Evolutionary conservation across 192 early-diverging fungal species (phyloP).

Genomic region (Backusella sp.): DNA sequence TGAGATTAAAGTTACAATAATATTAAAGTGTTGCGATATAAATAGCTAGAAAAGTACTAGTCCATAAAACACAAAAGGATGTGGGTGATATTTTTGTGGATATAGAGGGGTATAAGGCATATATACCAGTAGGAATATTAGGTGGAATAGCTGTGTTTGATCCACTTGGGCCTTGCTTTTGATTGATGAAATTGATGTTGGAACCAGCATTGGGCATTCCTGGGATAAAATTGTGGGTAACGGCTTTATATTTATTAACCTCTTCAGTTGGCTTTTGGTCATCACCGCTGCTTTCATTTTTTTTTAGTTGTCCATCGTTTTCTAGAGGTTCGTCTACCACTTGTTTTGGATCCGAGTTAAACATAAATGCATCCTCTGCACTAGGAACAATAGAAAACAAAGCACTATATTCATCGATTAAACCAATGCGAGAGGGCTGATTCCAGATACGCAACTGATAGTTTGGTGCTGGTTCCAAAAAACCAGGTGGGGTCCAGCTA

Average conservation of each 20-base stretch:
- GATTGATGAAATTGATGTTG: neutral
- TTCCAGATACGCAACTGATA: neutral
- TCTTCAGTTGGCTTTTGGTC: neutral
- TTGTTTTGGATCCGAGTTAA: neutral
- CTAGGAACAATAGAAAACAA: slow-evolving; percentile 3
- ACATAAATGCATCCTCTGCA: neutral
- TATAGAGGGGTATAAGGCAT: neutral
- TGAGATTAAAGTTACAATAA: neutral
- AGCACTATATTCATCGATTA: neutral
- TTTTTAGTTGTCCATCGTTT: neutral
- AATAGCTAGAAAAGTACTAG: neutral
- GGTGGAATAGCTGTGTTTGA: neutral
- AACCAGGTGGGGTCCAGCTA: neutral
- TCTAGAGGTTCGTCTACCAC: neutral
- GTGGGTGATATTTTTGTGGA: neutral
- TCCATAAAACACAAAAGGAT: neutral
- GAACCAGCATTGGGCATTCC: neutral
- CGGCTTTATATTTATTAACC: neutral
- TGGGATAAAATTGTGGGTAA: neutral
- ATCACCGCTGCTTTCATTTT: neutral
- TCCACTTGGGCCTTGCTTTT: neutral
- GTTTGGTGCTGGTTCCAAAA: neutral
- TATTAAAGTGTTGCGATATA: neutral
- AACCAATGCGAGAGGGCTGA: neutral
- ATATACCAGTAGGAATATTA: slow-evolving; percentile 9